These are phyloP conservation scores for Cardiospermum halicacabum DNA, from an alignment of 345 rosid species.

Conservation along the genomic window DNA sequence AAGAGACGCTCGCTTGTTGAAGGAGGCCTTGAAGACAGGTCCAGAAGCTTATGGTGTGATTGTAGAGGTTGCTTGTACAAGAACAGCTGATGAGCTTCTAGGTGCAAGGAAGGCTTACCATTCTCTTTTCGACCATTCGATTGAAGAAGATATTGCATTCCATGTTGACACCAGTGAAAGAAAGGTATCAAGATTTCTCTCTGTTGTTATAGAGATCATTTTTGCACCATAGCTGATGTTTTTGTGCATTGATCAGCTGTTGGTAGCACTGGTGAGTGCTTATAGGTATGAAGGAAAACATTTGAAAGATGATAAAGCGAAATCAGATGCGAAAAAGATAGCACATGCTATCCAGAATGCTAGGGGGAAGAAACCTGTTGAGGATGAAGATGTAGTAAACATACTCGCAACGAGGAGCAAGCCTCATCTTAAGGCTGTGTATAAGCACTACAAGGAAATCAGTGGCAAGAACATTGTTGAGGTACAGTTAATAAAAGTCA, in stretches of 20 bases:
- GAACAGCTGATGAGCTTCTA: conserved; percentile 67
- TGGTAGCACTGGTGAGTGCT: conserved; percentile 88
- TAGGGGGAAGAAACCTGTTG: conserved; percentile 28
- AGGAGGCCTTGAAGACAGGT: conserved; percentile 56
- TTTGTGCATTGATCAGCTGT: conserved; percentile 39
- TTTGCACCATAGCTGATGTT: background rate
- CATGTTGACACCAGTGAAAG: conserved; percentile 41
- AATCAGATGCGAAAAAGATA: conserved; percentile 61
- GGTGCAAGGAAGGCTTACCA: conserved; percentile 92
- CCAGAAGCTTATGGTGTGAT: conserved; percentile 44
- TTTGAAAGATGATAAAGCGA: conserved; percentile 48
- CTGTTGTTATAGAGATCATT: background rate
- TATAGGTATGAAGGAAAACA: conserved; percentile 79
- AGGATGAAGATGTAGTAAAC: conserved; percentile 63
- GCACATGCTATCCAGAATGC: conserved; percentile 35
- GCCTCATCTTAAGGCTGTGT: conserved; percentile 52
- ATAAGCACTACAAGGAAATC: conserved; percentile 43
- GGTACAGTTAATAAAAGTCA: conserved; percentile 25
- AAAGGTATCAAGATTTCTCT: conserved; percentile 52
- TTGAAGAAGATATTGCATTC: conserved; percentile 77
- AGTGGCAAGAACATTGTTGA: conserved; percentile 40
- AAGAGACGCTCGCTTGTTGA: conserved; percentile 79
- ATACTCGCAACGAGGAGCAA: conserved; percentile 83
- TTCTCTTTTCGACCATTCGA: conserved; percentile 73
- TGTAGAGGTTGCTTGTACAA: conserved; percentile 75